Conservation (phyloP, 1,139 yeast genomes). For the Debaryomyces subglobosus region DNA sequence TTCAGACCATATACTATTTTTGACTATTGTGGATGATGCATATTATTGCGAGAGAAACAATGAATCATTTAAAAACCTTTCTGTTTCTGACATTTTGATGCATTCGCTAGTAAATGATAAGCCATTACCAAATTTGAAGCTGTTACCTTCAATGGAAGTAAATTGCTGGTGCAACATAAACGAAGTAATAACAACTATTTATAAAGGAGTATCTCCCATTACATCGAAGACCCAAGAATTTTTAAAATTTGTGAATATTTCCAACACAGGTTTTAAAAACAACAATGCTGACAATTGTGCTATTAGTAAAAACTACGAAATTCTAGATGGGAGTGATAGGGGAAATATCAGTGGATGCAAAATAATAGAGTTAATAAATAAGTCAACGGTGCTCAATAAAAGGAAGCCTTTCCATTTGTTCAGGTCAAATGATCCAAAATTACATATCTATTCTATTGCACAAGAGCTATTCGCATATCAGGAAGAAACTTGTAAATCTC, state of each 20-base stretch:
- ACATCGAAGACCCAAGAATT: conserved; percentile 17
- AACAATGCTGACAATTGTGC: conserved; percentile 13
- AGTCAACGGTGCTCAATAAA: conserved; percentile 78
- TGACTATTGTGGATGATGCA: conserved; percentile 50
- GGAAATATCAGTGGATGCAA: conserved; percentile 26
- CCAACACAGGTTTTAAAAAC: conserved; percentile 29
- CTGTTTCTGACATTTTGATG: conserved; percentile 81
- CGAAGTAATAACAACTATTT: conserved; percentile 51
- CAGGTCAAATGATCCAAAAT: conserved; percentile 42
- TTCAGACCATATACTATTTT: conserved; percentile 74
- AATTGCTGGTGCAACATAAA: conserved; percentile 69
- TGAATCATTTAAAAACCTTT: conserved; percentile 52
- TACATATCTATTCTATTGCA: conserved; percentile 73
- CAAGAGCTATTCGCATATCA: conserved; percentile 67
- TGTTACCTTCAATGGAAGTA: conserved; percentile 71
- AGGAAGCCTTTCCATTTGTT: conserved; percentile 87
- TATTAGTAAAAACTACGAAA: conserved; percentile 28
- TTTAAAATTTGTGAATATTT: conserved; percentile 31
- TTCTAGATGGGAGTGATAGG: conserved; percentile 16
- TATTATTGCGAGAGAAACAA: conserved; percentile 31
- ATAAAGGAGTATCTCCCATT: conserved; percentile 28
- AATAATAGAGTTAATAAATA: conserved; percentile 68
- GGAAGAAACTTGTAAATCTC: conserved; percentile 61
- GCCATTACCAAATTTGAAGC: conserved; percentile 57
- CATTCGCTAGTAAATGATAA: conserved; percentile 87